Evolutionary conservation across 1,139 yeast species (phyloP).

Genomic region (Debaryomyces sp.): DNA sequence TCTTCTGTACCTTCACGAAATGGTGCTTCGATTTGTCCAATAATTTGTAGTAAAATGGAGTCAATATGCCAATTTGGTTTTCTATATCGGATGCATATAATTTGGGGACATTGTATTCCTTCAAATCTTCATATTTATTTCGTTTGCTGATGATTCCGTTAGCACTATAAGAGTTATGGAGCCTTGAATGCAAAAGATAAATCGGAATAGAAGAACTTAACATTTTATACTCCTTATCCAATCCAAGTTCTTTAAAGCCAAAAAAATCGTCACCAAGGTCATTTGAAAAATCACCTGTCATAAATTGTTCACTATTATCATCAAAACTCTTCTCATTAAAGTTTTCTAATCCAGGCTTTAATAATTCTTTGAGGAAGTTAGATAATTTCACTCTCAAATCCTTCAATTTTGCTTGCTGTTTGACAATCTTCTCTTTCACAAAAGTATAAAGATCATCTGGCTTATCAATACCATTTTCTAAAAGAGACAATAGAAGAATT

Average conservation of each 20-base stretch:
- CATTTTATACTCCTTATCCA: conserved; percentile 91
- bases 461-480: conserved; percentile 83
- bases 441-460: conserved; percentile 78
- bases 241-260: conserved; percentile 91
- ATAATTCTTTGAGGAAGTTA: conserved; percentile 73
- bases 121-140: conserved; percentile 64
- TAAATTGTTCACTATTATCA: conserved; percentile 90
- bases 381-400: conserved; percentile 73
- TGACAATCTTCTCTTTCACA: conserved; percentile 70
- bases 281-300: conserved; percentile 91
- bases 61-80: conserved; percentile 59
- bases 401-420: conserved; percentile 67
- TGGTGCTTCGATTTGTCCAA: conserved; percentile 54
- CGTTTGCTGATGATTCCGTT: conserved; percentile 49
- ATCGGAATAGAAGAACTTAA: conserved; percentile 86
- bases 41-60: conserved; percentile 57
- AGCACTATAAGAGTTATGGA: conserved; percentile 53
- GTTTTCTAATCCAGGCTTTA: conserved; percentile 82
- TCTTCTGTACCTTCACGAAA: conserved; percentile 53
- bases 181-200: conserved; percentile 79
- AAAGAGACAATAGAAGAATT: conserved; percentile 60
- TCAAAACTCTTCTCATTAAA: conserved; percentile 76
- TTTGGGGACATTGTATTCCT: conserved; percentile 50
- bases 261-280: conserved; percentile 96
- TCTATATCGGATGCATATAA: conserved; percentile 55